Evolutionary conservation across 352 stramenopile species (phyloP).

Genomic region (Pythium rhizo-oryzae): DNA sequence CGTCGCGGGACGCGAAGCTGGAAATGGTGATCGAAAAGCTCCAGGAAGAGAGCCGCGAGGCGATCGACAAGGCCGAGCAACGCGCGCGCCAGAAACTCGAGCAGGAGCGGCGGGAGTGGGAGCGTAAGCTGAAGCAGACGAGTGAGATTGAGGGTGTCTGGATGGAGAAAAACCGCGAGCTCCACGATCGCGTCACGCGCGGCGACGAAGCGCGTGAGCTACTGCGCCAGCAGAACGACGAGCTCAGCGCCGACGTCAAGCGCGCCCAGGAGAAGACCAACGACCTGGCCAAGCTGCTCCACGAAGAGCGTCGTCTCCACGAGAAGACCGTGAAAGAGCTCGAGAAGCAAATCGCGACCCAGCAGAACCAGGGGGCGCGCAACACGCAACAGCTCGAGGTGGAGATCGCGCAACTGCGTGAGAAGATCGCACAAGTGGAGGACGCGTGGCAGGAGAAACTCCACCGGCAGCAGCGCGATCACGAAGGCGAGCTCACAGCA

Average conservation of each 20-base stretch:
- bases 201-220: conserved; percentile 51
- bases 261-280: conserved; percentile 48
- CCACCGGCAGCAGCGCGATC: conserved; percentile 45
- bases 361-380: conserved; percentile 48
- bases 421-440: conserved; percentile 48
- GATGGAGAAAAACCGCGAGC: conserved; percentile 85
- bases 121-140: conserved; percentile 76
- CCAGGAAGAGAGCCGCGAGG: conserved; percentile 63
- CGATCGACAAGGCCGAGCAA: conserved; percentile 54
- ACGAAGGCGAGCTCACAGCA: conserved; percentile 59
- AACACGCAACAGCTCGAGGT: conserved; percentile 45
- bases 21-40: conserved; percentile 83
- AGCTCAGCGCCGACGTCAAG: conserved; percentile 42
- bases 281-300: conserved; percentile 56
- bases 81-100: conserved; percentile 53
- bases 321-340: conserved; percentile 43
- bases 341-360: conserved; percentile 44
- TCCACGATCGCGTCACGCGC: conserved; percentile 67
- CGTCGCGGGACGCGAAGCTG: conserved; percentile 76
- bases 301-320: conserved; percentile 64
- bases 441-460: conserved; percentile 44
- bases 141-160: conserved; percentile 80
- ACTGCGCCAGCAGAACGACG: conserved; percentile 51
- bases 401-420: conserved; percentile 46
- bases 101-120: conserved; percentile 62